Conservation (phyloP, 208 protist genomes). For the Crithidia fasciculata region DNA sequence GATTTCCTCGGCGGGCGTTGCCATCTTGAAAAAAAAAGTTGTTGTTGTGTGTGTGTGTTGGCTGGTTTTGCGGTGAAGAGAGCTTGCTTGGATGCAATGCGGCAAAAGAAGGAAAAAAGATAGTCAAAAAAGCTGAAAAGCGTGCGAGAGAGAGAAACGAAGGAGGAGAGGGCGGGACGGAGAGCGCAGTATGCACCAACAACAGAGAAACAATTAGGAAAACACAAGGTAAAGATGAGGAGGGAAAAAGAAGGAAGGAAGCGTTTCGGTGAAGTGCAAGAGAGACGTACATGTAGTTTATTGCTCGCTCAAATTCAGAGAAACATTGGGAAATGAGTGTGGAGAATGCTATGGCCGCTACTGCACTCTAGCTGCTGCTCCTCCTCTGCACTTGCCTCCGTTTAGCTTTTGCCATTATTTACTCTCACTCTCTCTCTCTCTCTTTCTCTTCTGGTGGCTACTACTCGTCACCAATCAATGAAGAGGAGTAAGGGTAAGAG, state of each 20-base stretch:
- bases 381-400: background rate
- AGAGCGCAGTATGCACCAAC: no score
- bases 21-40: background rate
- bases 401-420: background rate
- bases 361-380: background rate
- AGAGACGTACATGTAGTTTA: no score
- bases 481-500: background rate
- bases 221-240: no score
- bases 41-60: background rate
- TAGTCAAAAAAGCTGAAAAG: background rate
- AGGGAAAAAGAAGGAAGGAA: no score
- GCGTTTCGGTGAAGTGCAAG: no score
- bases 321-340: no score
- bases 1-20: constrained; percentile 25
- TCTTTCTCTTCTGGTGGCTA: background rate
- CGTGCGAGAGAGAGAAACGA: no score
- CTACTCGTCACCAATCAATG: background rate
- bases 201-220: no score
- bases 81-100: background rate
- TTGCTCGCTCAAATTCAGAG: no score
- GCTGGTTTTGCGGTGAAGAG: no score
- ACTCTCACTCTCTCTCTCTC: background rate
- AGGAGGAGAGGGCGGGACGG: no score
- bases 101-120: background rate
- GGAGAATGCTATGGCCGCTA: no score